Base-by-base conservation (phyloP, 2,329 filamentous ascomycete species). In the Aspergillus quadricinctus region DNA sequence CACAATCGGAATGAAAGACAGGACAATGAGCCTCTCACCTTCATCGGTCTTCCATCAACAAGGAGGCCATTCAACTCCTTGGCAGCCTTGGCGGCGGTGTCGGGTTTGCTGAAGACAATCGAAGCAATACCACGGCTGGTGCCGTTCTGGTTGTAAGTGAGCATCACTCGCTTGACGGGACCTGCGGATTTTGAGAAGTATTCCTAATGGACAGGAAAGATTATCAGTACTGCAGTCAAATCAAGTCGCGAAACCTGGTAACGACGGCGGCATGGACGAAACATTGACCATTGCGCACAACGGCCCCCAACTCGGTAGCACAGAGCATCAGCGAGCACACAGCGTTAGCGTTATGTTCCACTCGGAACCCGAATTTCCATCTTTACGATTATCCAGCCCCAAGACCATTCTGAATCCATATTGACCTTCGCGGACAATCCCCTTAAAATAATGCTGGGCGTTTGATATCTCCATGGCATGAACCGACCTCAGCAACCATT, bases 141-240 rank as follows among this genome's bases (percentile, higher is more conserved):
- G 62, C 93, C 93, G 72, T 90, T 91, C 62, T 93, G 90, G 69
- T 93, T 94, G 78, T 99, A 99, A 52, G 90, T 91, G 68, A 99
- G 82, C 66, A 94, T 87, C 62, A 95, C 90, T 76, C 84, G 88
- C 83, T 95, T 97, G 77, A 97, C 90, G 62, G 89, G 85, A 66
- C 92, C 93, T 74, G 96, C 86, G 68, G 90, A 88, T 72, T 90
- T 88, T 71, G 82, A 79, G 76, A 99, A 97, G 78, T 97, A 99
- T 80, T 99, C 94, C 94, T 99, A 91, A 77, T 77, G 77, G 75
- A 77, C 75, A 80, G 67, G 54, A 66, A 59, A 70, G 60, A 67
- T 61, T 65, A 79, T 80, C 67, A 80, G 78, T 78, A 77, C 68
- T 70, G 66, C 61, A 61, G 69, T 62, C 57, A 43, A 62, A 50